Base-by-base conservation (phyloP, 176 grass and related monocot species). In the Pharus latifolius region DNA sequence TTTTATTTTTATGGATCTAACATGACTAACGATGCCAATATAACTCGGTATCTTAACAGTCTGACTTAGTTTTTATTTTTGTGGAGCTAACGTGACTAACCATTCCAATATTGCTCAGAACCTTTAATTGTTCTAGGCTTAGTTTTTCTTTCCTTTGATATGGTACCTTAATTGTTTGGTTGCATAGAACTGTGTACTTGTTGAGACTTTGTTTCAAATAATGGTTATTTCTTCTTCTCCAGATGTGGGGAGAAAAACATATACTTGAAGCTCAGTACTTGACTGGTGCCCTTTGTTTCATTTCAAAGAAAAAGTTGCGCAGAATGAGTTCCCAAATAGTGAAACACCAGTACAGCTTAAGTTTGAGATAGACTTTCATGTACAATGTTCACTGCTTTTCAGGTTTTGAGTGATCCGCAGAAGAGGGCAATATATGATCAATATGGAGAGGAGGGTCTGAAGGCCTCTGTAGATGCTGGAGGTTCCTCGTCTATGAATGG, bases 361-460 rank as follows among this genome's bases (percentile, higher is more conserved):
- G 9, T 14, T 28, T 75, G 28, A 50, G 6, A 70, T 2, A 60
- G 1, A 0, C 49, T 32, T 23, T 63, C 46, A 62, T 71, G 57
- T 54, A 38, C 49, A 76, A 42, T 64, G 49, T 25, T 9, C 0
- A 69, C 16, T 43, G 31, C 32, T 15, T 45, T 84, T 74, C 82
- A 97, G 94, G 94, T 97, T 48, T 84, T 97, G 67, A 92, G 94
- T 44, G 89, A 97, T 79, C 78, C 89, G 3, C 77, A 85, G 60
- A 97, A 92, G 78, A 82, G 89, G 63, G 78, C 64, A 6, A 83
- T 85, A 72, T 97, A 97, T 35, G 89, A 97, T 69, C 86, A 90
- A 49, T 85, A 92, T 32, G 89, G 94, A 31, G 94, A 92, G 78
- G 89, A 97, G 41, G 89, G 86, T 6, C 67, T 90, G 54, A 79